Base-by-base conservation (phyloP, 164 flowering plant species). In the Vitis rupestris region DNA sequence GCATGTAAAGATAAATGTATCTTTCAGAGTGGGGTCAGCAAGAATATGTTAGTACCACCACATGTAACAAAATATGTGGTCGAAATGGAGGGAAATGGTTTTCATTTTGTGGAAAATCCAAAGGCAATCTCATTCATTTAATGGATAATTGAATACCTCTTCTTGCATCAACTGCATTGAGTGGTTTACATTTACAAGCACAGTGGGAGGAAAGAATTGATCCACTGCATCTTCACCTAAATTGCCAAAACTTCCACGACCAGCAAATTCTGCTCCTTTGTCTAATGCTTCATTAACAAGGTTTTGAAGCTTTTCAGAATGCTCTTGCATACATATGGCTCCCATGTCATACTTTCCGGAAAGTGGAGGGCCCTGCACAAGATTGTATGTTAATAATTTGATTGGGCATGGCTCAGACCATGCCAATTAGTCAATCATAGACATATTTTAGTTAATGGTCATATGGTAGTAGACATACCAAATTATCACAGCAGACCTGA, bases 191-290 rank as follows among this genome's bases (percentile, higher is more conserved):
- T 93, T 87, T 56, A 83, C 86, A 49, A 95, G 73, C 50, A 95
- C 91, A 48, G 98, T 92, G n/a, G 99, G 99, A 10, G 99, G 98
- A 78, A 92, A 95, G 80, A 84, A 95, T 66, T 95, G 99, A 80
- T 90, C 98, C 54, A 92, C 96, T 37, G 95, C 97, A 75, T 82
- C 98, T 83, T 83, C 94, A 72, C 88, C 88, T 65, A 93, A 75
- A 78, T 93, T 86, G 50, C 97, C 98, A 79, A 93, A 88, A 75
- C 91, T 88, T 80, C 99, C 99, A 64, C 99, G 86, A 63, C 86
- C 93, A 73, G 80, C 83, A 79, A 95, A 87, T 78, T 91, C 90
- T 31, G 99, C 99, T 59, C 99, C 99, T 81, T 91, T 91, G 63
- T 88, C 94, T 56, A 86, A 10, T 58, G 98, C 97, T 79, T 95